A percentile compares a stretch with the other conserved stretches of the same genome.
Evolutionary conservation across 2,329 filamentous ascomycete genomes (phyloP).

Genomic region (Colletotrichum endophyticum): DNA sequence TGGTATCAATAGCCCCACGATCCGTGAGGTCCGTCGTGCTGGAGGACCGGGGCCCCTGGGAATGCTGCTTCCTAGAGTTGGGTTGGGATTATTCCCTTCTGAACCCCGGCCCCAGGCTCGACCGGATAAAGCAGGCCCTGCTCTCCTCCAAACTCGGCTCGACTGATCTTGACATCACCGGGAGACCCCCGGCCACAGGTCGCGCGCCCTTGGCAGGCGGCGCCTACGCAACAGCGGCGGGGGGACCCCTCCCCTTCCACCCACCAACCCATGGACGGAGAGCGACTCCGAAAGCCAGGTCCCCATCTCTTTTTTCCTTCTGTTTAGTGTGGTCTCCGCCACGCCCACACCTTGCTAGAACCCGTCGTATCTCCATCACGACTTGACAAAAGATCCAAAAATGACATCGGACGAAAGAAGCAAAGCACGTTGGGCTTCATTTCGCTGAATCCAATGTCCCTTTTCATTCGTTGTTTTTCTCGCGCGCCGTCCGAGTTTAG

Average conservation of each 20-base stretch:
- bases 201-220: neutral
- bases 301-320: neutral
- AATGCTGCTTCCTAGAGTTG: neutral
- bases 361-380: constrained; percentile 11
- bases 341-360: neutral
- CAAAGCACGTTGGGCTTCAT: neutral
- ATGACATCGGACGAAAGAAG: constrained; percentile 6
- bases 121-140: neutral
- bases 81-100: neutral
- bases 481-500: neutral
- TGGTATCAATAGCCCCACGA: constrained; percentile 4
- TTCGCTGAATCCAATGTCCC: neutral
- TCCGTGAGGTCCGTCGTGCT: neutral
- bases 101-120: neutral
- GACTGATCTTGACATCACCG: constrained; percentile 18
- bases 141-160: constrained; percentile 8
- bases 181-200: neutral
- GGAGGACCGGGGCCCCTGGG: neutral
- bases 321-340: neutral
- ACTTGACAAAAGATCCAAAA: constrained; percentile 6
- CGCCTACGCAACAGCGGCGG: constrained; percentile 6
- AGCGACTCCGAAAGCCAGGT: constrained; percentile 11
- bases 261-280: neutral
- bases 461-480: neutral
- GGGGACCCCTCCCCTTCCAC: neutral